Conservation (phyloP, 192 early-diverging fungal genomes). For the Glomus cerebriforme region DNA sequence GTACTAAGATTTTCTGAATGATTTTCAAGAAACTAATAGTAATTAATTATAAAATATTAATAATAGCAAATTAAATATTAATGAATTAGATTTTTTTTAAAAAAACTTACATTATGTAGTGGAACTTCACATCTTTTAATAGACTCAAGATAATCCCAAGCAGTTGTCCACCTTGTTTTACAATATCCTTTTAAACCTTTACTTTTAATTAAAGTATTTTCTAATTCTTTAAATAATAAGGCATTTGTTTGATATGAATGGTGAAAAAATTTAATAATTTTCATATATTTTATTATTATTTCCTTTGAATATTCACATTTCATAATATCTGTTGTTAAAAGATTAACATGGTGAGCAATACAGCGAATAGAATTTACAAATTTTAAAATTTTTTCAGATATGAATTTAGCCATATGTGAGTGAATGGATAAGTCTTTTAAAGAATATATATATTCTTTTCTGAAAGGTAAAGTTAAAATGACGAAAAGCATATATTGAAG, state of each 20-base stretch:
- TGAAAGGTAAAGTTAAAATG: too few species aligned
- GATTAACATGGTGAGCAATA: background rate
- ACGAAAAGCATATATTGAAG: too few species aligned
- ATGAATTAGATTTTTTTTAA: background rate
- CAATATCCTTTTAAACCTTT: background rate
- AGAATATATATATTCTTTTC: too few species aligned
- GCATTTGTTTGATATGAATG: background rate
- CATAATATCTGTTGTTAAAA: background rate
- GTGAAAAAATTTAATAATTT: background rate
- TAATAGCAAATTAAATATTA: background rate
- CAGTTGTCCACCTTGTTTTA: background rate
- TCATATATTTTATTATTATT: background rate
- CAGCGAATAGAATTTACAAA: background rate
- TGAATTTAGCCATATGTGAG: too few species aligned
- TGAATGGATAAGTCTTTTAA: too few species aligned
- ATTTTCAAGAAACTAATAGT: background rate
- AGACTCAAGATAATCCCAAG: background rate
- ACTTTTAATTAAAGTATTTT: background rate
- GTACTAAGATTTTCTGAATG: background rate
- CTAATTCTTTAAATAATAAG: background rate
- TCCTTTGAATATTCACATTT: background rate
- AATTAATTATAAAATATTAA: background rate
- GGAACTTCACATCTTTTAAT: background rate
- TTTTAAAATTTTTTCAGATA: background rate
- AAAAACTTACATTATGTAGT: background rate